These are phyloP conservation scores for Pseudogymnoascus pannorum DNA, from an alignment of 2,329 filamentous ascomycete genomes.

Conservation along the genomic window DNA sequence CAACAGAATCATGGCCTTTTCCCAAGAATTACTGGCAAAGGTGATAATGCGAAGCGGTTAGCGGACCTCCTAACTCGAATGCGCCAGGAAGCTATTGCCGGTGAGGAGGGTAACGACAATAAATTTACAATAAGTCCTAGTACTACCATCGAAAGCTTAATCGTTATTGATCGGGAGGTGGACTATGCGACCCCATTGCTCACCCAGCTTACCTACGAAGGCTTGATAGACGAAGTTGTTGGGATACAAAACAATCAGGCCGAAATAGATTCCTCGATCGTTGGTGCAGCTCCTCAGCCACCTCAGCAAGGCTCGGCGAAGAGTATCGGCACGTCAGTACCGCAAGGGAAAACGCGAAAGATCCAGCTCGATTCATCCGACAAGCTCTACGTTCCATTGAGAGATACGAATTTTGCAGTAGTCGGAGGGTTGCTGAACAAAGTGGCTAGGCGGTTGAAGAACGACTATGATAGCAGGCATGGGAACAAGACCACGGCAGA, in stretches of 20 bases:
- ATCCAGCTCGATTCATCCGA: slow-evolving; percentile 85
- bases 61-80: slow-evolving; percentile 83
- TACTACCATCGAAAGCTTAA: slow-evolving; percentile 78
- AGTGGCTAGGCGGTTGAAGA: slow-evolving; percentile 77
- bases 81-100: slow-evolving; percentile 79
- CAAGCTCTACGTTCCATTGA: slow-evolving; percentile 76
- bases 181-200: slow-evolving; percentile 88
- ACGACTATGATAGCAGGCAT: slow-evolving; percentile 82
- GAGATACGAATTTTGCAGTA: slow-evolving; percentile 91
- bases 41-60: slow-evolving; percentile 83
- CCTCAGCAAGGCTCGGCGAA: slow-evolving; percentile 45
- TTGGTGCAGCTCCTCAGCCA: slow-evolving; percentile 62
- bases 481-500: slow-evolving; percentile 82
- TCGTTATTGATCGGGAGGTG: slow-evolving; percentile 91
- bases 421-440: slow-evolving; percentile 86
- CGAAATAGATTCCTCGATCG: slow-evolving; percentile 83
- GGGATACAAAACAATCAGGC: slow-evolving; percentile 87
- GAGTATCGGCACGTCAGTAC: slow-evolving; percentile 47
- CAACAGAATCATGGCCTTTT: slow-evolving; percentile 91
- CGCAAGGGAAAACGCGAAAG: slow-evolving; percentile 71
- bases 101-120: slow-evolving; percentile 55
- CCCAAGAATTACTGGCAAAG: slow-evolving; percentile 89
- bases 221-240: slow-evolving; percentile 88
- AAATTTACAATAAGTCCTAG: slow-evolving; percentile 73
- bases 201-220: slow-evolving; percentile 94